phyloP scores from a whole-genome alignment of 805 yeast genomes.

The Yarrowia sp. region DNA sequence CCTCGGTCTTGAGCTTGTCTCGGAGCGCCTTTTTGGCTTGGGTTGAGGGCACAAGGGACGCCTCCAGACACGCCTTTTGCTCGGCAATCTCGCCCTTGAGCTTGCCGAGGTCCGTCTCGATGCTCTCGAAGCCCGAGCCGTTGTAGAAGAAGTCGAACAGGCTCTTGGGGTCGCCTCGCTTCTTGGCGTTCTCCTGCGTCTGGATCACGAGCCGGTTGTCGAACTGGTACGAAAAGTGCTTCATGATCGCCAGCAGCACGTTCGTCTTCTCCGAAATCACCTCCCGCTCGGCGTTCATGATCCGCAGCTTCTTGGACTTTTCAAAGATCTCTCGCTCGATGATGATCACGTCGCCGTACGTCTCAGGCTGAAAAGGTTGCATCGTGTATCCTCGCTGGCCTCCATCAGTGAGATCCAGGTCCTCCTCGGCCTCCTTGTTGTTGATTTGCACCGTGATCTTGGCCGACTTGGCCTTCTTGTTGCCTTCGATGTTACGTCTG shows the following conservation, averaged over 20 bases:
- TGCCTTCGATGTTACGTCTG: constrained; percentile 67
- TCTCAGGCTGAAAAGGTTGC: constrained; percentile 62
- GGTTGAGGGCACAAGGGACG: constrained; percentile 43
- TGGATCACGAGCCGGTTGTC: constrained; percentile 90
- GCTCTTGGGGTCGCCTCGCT: constrained; percentile 65
- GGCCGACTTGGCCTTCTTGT: constrained; percentile 69
- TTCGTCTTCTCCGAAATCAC: constrained; percentile 59
- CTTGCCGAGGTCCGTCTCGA: constrained; percentile 44
- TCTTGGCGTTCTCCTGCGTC: constrained; percentile 91
- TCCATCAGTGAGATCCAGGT: constrained; percentile 41
- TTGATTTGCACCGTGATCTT: constrained; percentile 59
- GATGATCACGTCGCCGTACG: constrained; percentile 65
- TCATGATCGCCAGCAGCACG: constrained; percentile 64
- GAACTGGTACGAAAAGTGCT: constrained; percentile 70
- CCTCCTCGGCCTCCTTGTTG: constrained; percentile 44
- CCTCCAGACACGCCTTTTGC: constrained; percentile 44
- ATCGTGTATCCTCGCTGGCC: constrained; percentile 28
- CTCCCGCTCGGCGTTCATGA: constrained; percentile 53
- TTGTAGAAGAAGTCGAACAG: constrained; percentile 77
- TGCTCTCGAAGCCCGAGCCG: constrained; percentile 70
- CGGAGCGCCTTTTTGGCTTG: constrained; percentile 34
- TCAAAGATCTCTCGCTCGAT: constrained; percentile 66
- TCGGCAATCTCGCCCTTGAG: constrained; percentile 45
- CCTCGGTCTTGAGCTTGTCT: constrained; percentile 10
- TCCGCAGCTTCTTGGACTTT: constrained; percentile 52